Base-by-base conservation (phyloP, 1,139 yeast genomes). In the Scheffersomyces titani region DNA sequence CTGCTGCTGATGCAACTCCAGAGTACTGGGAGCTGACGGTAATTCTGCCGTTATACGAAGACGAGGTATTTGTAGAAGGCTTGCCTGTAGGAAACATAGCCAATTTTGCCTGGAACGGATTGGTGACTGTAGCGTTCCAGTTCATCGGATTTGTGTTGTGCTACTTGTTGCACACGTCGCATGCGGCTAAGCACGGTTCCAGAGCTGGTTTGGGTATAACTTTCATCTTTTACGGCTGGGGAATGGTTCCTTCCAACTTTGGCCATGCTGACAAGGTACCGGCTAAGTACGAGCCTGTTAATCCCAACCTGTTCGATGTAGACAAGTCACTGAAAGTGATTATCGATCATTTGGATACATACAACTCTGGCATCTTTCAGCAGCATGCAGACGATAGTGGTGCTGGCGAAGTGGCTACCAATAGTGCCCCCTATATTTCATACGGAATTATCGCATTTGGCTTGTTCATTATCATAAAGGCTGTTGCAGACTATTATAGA, bases 11-110 rank as follows among this genome's bases (percentile, higher is more conserved):
- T 71, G 85, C 96, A 21, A 86, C 96, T 0, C 99, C 99, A 0
- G 97, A 97, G 51, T 96, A 96, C 71, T 96, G 98, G 97, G 99
- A 96, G 70, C 85, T 92, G 18, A 87, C 96, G 0, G 88, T 93
- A 55, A 83, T 92, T 68, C 86, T 96, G 1, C 92, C 93, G 19
- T 92, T 92, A 58, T 90, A 88, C 62, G 83, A 78, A 54, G 98
- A 94, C 69, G 98, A 93, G 70, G 88, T 94, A 48, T 92, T 92
- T 71, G 93, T 96, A 48, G 97, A 94, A 63, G 98, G 98, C 0
- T 77, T 96, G 61, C 98, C 99, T 0, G 98, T 93, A n/a, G 99
- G 99, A 1, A 90, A 90, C 65, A 72, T 90, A 30, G 87, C 96
- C 51, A 92, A 91, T 68, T 89, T 92, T 65, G 76, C 91, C 3